Evolutionary conservation across 352 stramenopile species (phyloP), one percentile per base, ranked within the genome.

Genomic region (Phytophthora hybrid): DNA sequence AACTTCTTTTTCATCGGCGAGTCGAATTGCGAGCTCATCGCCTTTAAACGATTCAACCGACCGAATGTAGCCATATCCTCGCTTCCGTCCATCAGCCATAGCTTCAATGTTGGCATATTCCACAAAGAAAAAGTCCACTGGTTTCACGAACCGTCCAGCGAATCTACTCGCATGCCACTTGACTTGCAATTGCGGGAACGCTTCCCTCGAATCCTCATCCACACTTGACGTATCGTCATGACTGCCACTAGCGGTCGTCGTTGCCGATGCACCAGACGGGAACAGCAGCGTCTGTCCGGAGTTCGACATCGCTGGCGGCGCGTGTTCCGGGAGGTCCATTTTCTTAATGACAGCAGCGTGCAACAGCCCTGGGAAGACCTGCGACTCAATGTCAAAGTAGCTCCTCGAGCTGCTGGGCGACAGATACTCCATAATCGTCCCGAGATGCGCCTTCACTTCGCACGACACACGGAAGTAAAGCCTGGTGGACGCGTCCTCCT

Each of bases 111-210:
- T 94, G 46, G 88, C 84, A 31, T 95, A 96, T 74, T 96, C 90
- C 41, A 95, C 87, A 69, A 95, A 96, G 62, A 95, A 93, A 52
- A 96, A 94, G 59, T 96, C 90, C 11, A 93, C 78, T 37, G 88
- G 88, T 68, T 94, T 95, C 49, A 93, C 87, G 37, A 95, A 93
- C 1, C 88, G 83, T 0, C 88, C 89, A 3, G 88, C 88, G 41
- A 96, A 93, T 19, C 88, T 86, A 72, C 86, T 94, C 49, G 88
- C 90, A 69, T 95, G 90, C 90, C 90, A 96, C 67, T 96, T 96
- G 55, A 96, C 85, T 59, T 92, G 82, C 34, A 95, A 74, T 18
- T 90, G 83, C 13, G 88, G 90, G 41, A 94, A 92, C 37, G 76
- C 81, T 32, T 78, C 78, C 29, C 64, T 59, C 4, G 56, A 58